A percentile compares a stretch with the other conserved stretches of the same genome.
phyloP scores from a whole-genome alignment of 805 yeast species.

The Nakazawaea wickerhamii region DNA sequence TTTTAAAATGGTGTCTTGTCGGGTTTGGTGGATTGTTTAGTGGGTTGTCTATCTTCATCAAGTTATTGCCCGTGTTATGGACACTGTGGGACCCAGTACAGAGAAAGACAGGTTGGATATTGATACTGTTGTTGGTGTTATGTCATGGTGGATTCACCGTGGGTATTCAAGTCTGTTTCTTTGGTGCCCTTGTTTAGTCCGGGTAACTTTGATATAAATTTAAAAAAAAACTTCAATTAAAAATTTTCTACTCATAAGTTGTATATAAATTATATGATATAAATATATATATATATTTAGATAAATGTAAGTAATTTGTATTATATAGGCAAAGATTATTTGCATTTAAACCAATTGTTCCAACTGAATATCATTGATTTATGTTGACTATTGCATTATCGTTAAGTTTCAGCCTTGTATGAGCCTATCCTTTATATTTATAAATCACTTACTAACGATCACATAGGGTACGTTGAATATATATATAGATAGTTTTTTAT shows the following conservation, averaged over 20 bases:
- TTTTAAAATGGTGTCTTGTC: constrained; percentile 61
- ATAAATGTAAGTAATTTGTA: too few species aligned
- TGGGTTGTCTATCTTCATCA: constrained; percentile 48
- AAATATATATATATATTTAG: not conserved
- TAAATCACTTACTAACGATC: not conserved
- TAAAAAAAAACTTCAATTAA: not conserved
- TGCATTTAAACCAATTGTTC: constrained; percentile 54
- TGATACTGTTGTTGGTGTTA: constrained; percentile 34
- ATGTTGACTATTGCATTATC: constrained; percentile 49
- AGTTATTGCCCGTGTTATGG: constrained; percentile 35
- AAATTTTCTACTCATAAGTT: not conserved
- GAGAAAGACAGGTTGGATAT: constrained; percentile 15
- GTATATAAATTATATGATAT: not conserved
- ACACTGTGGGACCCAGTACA: too few species aligned
- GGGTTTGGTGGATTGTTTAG: constrained; percentile 55
- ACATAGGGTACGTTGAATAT: not conserved
- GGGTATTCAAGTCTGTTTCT: constrained; percentile 62
- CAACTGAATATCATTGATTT: constrained; percentile 41
- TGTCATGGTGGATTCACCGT: constrained; percentile 56
- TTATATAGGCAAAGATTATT: constrained; percentile 38
- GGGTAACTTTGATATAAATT: not conserved
- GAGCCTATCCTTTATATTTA: constrained; percentile 26
- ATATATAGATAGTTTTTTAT: not conserved
- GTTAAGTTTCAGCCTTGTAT: constrained; percentile 64
- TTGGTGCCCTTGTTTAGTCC: constrained; percentile 30